A percentile compares a stretch with the other conserved stretches of the same genome.
Conservation (phyloP, 169 alveolate genomes). For the Miamiensis avidus region DNA sequence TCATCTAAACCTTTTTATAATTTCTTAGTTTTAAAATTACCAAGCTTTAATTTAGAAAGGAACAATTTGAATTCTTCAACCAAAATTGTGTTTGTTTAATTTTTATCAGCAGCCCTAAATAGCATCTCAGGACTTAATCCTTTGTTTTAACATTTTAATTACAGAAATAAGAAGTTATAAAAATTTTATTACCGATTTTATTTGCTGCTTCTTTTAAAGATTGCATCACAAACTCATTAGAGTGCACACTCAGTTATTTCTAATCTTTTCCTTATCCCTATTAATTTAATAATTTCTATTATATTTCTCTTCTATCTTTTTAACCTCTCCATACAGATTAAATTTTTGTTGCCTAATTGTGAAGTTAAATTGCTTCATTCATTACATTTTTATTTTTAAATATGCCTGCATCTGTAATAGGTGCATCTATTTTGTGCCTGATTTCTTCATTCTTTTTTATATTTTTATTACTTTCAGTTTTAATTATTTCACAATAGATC, state of each 20-base stretch:
- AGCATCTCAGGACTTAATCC: background rate
- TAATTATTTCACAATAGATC: background rate
- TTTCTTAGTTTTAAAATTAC: background rate
- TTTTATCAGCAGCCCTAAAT: background rate
- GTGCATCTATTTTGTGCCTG: background rate
- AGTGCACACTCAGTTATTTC: background rate
- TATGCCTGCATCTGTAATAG: background rate
- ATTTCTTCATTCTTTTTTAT: too few species aligned
- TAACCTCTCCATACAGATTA: background rate
- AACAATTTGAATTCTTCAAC: background rate
- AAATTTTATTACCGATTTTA: background rate
- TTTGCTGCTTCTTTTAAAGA: background rate
- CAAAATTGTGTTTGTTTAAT: background rate
- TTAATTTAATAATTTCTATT: too few species aligned
- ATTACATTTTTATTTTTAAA: too few species aligned
- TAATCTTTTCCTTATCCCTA: background rate
- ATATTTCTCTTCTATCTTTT: background rate
- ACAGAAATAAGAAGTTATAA: too few species aligned
- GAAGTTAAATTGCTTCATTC: background rate
- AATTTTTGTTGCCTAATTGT: background rate
- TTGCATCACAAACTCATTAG: background rate
- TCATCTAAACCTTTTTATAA: too few species aligned
- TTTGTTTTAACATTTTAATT: too few species aligned
- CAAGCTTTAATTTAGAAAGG: background rate
- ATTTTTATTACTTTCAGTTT: background rate